Conservation (phyloP, 2,329 filamentous ascomycete species). For the Dothideomycetes sp. region DNA sequence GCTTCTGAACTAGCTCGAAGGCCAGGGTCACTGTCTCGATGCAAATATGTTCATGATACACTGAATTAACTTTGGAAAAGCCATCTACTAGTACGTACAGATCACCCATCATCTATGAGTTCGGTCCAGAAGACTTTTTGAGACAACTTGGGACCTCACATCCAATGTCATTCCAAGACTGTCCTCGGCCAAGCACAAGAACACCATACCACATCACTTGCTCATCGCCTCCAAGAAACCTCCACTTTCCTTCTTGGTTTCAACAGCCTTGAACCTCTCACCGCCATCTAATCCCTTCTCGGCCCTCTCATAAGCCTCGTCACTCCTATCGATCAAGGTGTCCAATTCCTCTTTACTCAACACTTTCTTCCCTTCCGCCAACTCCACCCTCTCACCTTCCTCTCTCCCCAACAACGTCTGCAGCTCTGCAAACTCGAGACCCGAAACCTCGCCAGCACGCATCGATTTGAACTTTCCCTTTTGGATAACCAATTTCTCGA, state of each 20-base stretch:
- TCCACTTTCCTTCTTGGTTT: slow-evolving; percentile 54
- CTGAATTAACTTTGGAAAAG: too few relatives aligned
- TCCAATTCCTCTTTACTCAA: slow-evolving; percentile 68
- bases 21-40: too few relatives aligned
- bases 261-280: slow-evolving; percentile 48
- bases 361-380: slow-evolving; percentile 49
- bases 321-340: slow-evolving; percentile 66
- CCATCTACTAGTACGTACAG: too few relatives aligned
- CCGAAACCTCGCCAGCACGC: slow-evolving; percentile 38
- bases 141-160: too few relatives aligned
- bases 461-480: slow-evolving; percentile 68
- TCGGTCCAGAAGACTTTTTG: too few relatives aligned
- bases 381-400: slow-evolving; percentile 52
- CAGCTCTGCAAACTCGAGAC: slow-evolving; percentile 39
- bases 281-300: slow-evolving; percentile 69
- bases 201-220: too few relatives aligned
- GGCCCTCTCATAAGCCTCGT: slow-evolving; percentile 60
- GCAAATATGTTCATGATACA: too few relatives aligned
- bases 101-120: too few relatives aligned
- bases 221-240: slow-evolving; percentile 40
- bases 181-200: too few relatives aligned
- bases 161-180: too few relatives aligned
- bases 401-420: slow-evolving; percentile 44
- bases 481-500: slow-evolving; percentile 92
- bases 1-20: too few relatives aligned